A percentile compares a stretch with the other conserved stretches of the same genome.
Evolutionary conservation across 495 filamentous ascomycete genomes (phyloP).

Genomic region (Neurospora hispaniola): DNA sequence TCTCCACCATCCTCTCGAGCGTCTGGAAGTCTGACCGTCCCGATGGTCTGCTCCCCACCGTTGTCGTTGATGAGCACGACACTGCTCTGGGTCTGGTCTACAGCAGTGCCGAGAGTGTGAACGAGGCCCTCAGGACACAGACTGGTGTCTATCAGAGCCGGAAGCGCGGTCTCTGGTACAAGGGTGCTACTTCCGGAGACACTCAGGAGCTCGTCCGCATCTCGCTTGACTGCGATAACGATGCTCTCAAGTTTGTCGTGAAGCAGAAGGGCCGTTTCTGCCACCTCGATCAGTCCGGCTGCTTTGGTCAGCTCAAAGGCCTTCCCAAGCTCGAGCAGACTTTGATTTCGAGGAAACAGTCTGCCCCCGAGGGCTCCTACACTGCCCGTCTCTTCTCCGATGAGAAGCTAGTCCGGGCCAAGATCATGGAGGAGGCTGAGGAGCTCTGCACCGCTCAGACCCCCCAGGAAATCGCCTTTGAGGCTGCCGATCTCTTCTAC

Average conservation of each 20-base stretch:
- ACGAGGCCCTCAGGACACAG: constrained; percentile 75
- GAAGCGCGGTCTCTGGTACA: constrained; percentile 93
- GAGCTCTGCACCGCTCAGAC: constrained; percentile 80
- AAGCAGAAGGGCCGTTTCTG: constrained; percentile 91
- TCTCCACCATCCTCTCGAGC: constrained; percentile 57
- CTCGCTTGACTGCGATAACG: constrained; percentile 81
- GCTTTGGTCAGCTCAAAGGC: constrained; percentile 77
- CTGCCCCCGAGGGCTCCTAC: constrained; percentile 82
- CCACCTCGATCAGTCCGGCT: constrained; percentile 81
- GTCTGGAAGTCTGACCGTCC: constrained; percentile 65
- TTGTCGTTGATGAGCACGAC: constrained; percentile 84
- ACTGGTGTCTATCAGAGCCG: constrained; percentile 92
- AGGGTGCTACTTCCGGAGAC: constrained; percentile 88
- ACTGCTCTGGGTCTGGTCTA: constrained; percentile 82
- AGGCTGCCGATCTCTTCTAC: constrained; percentile 91
- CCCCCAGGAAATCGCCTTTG: constrained; percentile 78
- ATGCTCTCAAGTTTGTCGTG: constrained; percentile 82
- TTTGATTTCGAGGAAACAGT: constrained; percentile 62
- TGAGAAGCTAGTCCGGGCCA: constrained; percentile 75
- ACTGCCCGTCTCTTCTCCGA: constrained; percentile 88
- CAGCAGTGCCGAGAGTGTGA: constrained; percentile 81
- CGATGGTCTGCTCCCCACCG: constrained; percentile 78
- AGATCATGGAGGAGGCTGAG: constrained; percentile 97
- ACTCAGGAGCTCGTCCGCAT: constrained; percentile 80
- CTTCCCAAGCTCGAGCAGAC: constrained; percentile 79